Evolutionary conservation across 2,329 filamentous ascomycete species (phyloP), one percentile per base, ranked within the genome.

Genomic region (Lojkania enalia): DNA sequence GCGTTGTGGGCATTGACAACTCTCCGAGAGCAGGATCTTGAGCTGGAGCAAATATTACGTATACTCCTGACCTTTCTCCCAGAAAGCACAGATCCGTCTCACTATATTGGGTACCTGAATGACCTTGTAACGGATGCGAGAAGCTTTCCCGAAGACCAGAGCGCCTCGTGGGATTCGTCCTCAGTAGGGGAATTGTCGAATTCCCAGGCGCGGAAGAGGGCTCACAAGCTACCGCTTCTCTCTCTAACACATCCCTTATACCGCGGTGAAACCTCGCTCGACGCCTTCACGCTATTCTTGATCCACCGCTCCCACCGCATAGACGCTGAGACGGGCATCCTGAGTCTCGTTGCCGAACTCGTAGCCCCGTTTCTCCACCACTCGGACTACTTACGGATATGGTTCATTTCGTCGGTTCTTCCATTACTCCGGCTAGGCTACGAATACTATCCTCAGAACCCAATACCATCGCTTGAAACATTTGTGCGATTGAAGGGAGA

Each of bases 21-120:
- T 16, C 73, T 76, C 29, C 74, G 87, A 55, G 69, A 71, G 41
- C 73, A 78, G 42, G 76, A 84, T 27, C 74, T 94, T 42, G 76
- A 79, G 20, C 77, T 80, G 33, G 82, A 87, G 44, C 72, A 90
- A 12, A 64, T 88, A 18, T 75, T 94, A 46, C 83, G 86, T 33
- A 83, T 94, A 41, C 71, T 95, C 16, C 77, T 95, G 35, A 88
- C 85, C 15, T 88, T 86, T 62, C 77, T 95, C 1, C 89, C 90
- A 19, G 88, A 92, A 67, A 85, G 80, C 32, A 63, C 83, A 4
- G 79, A 80, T 4, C 83, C 88, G 4, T 70, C 70, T n/a, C 65
- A 74, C 35, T 91, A 91, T 62, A 73, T 81, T 14, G 72, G 73
- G 12, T 79, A 88, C 39, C 61, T 90, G 14, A 69, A 79, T 55